Percentiles rank a stretch among this genome's conserved stretches.
Evolutionary conservation across 2,329 filamentous ascomycete genomes (phyloP).

Genomic region (Aureobasidium mangrovei): DNA sequence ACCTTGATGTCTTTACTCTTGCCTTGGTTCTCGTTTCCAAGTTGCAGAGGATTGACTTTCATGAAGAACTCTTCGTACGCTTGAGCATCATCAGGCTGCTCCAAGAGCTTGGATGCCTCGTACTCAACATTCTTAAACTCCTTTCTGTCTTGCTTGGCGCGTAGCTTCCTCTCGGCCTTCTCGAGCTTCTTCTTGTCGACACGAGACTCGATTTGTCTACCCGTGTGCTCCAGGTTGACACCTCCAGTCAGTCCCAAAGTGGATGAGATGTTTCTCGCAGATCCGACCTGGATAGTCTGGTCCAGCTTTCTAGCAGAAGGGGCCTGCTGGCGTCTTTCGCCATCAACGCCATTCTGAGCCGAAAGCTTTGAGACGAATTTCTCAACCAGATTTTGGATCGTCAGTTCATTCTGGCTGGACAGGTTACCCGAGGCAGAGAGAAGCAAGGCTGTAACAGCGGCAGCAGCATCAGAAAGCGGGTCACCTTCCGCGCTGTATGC

Average conservation of each 20-base stretch:
- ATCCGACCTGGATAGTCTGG: constrained; percentile 88
- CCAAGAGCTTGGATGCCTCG: constrained; percentile 82
- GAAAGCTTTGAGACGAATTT: constrained; percentile 83
- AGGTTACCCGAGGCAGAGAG: constrained; percentile 86
- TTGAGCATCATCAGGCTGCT: constrained; percentile 71
- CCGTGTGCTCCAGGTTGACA: constrained; percentile 88
- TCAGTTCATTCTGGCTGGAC: constrained; percentile 60
- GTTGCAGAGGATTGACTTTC: constrained; percentile 92
- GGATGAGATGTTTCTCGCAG: constrained; percentile 91
- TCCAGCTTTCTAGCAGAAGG: constrained; percentile 78
- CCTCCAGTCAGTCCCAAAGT: constrained; percentile 78
- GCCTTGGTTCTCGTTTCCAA: constrained; percentile 56
- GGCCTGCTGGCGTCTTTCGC: constrained; percentile 60
- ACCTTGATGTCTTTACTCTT: constrained; percentile 99
- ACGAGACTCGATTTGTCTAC: constrained; percentile 90
- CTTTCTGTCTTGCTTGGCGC: constrained; percentile 97
- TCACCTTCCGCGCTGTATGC: constrained; percentile 69
- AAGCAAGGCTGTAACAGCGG: constrained; percentile 76
- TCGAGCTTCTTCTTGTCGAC: constrained; percentile 98
- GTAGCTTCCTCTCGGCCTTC: constrained; percentile 95
- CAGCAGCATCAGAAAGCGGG: constrained; percentile 75
- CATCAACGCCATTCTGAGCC: constrained; percentile 58
- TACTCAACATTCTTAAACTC: constrained; percentile 97
- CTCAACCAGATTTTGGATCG: constrained; percentile 73
- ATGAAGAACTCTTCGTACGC: constrained; percentile 99